A percentile compares a stretch with the other conserved stretches of the same genome.
Conservation (phyloP, 352 stramenopile species). For the Globisporangium emineosum region DNA sequence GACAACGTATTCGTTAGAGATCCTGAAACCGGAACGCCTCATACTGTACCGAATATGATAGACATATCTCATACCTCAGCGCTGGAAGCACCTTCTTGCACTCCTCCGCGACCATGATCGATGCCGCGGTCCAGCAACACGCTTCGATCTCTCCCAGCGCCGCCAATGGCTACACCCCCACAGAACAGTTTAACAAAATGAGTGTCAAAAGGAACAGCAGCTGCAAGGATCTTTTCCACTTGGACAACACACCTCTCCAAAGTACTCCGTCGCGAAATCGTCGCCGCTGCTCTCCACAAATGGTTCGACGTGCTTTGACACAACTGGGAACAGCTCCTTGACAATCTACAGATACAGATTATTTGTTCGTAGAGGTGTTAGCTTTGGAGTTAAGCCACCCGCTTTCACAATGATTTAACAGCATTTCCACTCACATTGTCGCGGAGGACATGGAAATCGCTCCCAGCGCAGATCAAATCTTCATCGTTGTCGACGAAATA, state of each 20-base stretch:
- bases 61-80: constrained; percentile 41
- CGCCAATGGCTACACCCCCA: constrained; percentile 31
- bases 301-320: constrained; percentile 30
- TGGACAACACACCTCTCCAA: constrained; percentile 30
- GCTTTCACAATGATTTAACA: neutral
- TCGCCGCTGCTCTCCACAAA: constrained; percentile 42
- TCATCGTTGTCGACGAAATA: constrained; percentile 51
- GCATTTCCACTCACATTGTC: constrained; percentile 35
- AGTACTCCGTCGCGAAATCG: constrained; percentile 48
- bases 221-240: no score
- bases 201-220: neutral
- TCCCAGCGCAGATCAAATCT: constrained; percentile 66
- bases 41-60: neutral
- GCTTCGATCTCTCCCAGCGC: constrained; percentile 40
- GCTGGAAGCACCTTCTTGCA: constrained; percentile 87
- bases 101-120: constrained; percentile 60
- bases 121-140: constrained; percentile 62
- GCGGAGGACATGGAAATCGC: constrained; percentile 64
- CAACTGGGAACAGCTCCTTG: constrained; percentile 34
- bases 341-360: constrained; percentile 45
- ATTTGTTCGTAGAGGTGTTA: neutral
- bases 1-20: neutral
- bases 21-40: neutral
- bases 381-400: neutral
- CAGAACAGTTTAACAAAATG: neutral